A percentile compares a stretch with the other conserved stretches of the same genome.
Conservation (phyloP, 805 yeast genomes). For the Zygotorulaspora sp. region DNA sequence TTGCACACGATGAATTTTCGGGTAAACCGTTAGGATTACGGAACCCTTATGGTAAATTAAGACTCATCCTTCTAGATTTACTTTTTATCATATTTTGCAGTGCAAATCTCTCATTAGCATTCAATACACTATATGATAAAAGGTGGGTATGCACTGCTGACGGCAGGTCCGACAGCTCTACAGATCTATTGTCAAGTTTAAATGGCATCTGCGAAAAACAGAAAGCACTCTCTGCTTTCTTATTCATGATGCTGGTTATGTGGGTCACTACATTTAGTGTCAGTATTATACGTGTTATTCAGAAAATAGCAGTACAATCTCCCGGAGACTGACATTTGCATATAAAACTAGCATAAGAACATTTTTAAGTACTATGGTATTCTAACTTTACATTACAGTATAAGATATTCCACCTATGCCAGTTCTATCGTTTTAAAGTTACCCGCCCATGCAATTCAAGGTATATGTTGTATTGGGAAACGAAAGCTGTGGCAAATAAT, state of each 20-base stretch:
- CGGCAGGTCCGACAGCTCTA: slow-evolving; percentile 12
- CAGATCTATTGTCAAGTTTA: slow-evolving; percentile 33
- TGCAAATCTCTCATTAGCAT: slow-evolving; percentile 81
- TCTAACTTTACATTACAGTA: too few species aligned
- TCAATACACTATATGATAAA: slow-evolving; percentile 73
- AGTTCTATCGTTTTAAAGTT: too few species aligned
- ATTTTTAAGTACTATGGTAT: too few species aligned
- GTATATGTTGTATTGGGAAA: neutral
- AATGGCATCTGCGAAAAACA: slow-evolving; percentile 70
- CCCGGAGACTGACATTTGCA: slow-evolving; percentile 14
- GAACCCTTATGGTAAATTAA: slow-evolving; percentile 76
- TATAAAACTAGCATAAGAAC: neutral
- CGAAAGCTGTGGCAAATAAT: slow-evolving; percentile 3
- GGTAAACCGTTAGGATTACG: slow-evolving; percentile 91
- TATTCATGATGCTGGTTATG: slow-evolving; percentile 66
- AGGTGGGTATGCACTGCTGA: slow-evolving; percentile 67
- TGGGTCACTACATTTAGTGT: slow-evolving; percentile 87
- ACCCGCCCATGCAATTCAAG: neutral
- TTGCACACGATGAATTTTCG: slow-evolving; percentile 84
- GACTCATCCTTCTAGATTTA: slow-evolving; percentile 75
- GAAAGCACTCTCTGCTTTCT: slow-evolving; percentile 68
- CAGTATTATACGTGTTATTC: slow-evolving; percentile 78
- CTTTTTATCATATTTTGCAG: slow-evolving; percentile 83
- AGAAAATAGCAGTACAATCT: slow-evolving; percentile 42
- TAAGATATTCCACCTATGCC: too few species aligned